Evolutionary conservation across 2,329 filamentous ascomycete species (phyloP).

Genomic region (Cercospora brassicicola): DNA sequence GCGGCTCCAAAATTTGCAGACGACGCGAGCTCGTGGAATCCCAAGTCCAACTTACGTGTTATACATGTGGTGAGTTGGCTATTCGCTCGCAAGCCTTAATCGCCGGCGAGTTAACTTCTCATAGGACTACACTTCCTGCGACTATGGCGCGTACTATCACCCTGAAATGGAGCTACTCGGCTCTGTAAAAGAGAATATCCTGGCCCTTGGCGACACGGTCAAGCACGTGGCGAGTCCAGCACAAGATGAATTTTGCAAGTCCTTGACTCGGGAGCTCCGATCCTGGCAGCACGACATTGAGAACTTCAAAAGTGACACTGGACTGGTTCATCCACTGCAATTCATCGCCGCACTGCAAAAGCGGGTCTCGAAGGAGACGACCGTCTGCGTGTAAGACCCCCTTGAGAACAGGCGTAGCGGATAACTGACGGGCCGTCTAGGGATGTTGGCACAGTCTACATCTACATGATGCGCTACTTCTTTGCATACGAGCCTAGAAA

Average conservation of each 20-base stretch:
- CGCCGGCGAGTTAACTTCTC: background rate
- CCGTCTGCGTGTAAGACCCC: conserved; percentile 38
- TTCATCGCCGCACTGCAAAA: conserved; percentile 49
- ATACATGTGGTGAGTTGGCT: conserved; percentile 41
- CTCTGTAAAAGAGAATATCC: conserved; percentile 45
- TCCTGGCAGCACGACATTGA: conserved; percentile 37
- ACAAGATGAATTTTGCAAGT: conserved; percentile 40
- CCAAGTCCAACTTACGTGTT: conserved; percentile 41
- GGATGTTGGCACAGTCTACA: conserved; percentile 53
- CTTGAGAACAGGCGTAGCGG: background rate
- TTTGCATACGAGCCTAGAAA: conserved; percentile 48
- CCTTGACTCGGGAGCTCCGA: conserved; percentile 42
- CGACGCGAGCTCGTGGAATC: conserved; percentile 50
- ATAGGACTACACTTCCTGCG: conserved; percentile 43
- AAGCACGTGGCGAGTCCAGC: conserved; percentile 39
- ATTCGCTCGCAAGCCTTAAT: background rate
- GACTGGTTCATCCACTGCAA: conserved; percentile 48
- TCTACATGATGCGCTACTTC: conserved; percentile 52
- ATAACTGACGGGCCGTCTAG: conserved; percentile 9
- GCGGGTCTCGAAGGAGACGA: conserved; percentile 44
- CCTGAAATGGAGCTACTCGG: conserved; percentile 48
- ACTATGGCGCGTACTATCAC: conserved; percentile 47
- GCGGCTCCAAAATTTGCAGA: conserved; percentile 24
- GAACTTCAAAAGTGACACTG: conserved; percentile 25
- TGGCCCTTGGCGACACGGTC: conserved; percentile 40